phyloP scores from a whole-genome alignment of 1,284 basidiomycete species.

The Irpex sp. region DNA sequence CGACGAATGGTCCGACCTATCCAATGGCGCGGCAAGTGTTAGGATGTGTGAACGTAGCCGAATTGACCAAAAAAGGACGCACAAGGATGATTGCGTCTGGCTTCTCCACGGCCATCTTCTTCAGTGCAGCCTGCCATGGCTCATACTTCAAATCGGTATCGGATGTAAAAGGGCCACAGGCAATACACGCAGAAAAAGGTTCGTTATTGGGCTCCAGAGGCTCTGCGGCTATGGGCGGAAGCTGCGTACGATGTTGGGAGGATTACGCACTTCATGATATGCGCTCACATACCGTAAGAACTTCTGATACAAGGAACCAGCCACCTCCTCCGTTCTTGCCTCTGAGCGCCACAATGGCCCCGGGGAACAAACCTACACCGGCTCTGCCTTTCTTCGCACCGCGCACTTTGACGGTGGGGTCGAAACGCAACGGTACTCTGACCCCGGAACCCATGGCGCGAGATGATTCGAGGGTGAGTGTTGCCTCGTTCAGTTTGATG shows the following conservation, averaged over 20 bases:
- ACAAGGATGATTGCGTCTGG: conserved; percentile 82
- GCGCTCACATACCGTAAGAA: conserved; percentile 57
- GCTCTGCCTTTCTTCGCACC: conserved; percentile 58
- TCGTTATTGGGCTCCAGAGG: neutral
- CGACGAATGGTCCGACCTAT: conserved; percentile 89
- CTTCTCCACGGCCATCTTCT: conserved; percentile 49
- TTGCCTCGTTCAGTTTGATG: conserved; percentile 69
- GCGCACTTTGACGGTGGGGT: conserved; percentile 59
- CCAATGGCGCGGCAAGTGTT: neutral
- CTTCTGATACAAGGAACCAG: conserved; percentile 80
- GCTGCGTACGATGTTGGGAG: neutral
- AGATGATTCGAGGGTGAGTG: conserved; percentile 76
- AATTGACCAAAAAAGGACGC: conserved; percentile 21
- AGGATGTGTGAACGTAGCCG: neutral
- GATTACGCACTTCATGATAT: conserved; percentile 19
- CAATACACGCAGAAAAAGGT: conserved; percentile 58
- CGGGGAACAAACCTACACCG: conserved; percentile 83
- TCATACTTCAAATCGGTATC: conserved; percentile 75
- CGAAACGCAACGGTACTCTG: conserved; percentile 68
- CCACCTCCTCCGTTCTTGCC: conserved; percentile 90
- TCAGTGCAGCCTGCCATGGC: conserved; percentile 59
- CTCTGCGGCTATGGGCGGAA: neutral
- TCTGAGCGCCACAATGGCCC: conserved; percentile 82
- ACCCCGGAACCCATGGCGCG: conserved; percentile 71
- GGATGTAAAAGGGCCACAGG: conserved; percentile 78